These are phyloP conservation scores for Gossypium bickii DNA, from an alignment of 345 rosid species.

Conservation along the genomic window DNA sequence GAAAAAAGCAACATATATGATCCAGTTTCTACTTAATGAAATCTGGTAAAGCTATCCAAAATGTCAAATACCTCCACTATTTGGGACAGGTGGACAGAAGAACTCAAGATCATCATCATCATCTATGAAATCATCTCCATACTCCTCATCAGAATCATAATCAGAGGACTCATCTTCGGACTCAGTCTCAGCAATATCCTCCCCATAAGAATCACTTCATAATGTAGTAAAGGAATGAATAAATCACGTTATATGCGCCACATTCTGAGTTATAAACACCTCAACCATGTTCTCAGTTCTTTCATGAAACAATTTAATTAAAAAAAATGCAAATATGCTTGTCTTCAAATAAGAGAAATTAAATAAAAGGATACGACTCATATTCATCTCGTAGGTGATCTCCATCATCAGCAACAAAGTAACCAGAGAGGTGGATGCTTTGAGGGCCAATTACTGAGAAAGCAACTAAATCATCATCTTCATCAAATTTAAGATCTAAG, in stretches of 20 bases:
- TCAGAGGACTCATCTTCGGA: conserved; percentile 54
- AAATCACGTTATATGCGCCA: neutral
- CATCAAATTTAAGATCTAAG: conserved; percentile 68
- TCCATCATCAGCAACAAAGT: conserved; percentile 50
- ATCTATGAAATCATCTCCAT: conserved; percentile 39
- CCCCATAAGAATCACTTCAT: conserved; percentile 54
- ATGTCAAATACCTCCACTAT: conserved; percentile 64
- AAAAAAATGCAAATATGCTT: neutral
- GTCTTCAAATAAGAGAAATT: neutral
- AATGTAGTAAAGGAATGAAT: conserved; percentile 31
- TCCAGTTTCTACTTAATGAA: neutral
- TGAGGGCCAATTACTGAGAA: conserved; percentile 68
- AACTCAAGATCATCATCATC: conserved; percentile 30
- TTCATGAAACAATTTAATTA: neutral
- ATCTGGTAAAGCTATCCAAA: neutral
- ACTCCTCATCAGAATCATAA: conserved; percentile 60
- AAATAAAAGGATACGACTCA: conserved; percentile 65
- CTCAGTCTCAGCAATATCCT: conserved; percentile 56
- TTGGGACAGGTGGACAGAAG: conserved; percentile 39
- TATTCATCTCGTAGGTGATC: conserved; percentile 50
- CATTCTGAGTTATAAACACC: neutral
- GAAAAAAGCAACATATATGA: conserved; percentile 1
- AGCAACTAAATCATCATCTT: conserved; percentile 63
- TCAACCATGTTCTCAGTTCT: conserved; percentile 1
- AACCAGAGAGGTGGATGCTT: conserved; percentile 89